These are phyloP conservation scores for Dothideomycetidae sp. DNA, from an alignment of 2,329 filamentous ascomycete species.

Conservation along the genomic window DNA sequence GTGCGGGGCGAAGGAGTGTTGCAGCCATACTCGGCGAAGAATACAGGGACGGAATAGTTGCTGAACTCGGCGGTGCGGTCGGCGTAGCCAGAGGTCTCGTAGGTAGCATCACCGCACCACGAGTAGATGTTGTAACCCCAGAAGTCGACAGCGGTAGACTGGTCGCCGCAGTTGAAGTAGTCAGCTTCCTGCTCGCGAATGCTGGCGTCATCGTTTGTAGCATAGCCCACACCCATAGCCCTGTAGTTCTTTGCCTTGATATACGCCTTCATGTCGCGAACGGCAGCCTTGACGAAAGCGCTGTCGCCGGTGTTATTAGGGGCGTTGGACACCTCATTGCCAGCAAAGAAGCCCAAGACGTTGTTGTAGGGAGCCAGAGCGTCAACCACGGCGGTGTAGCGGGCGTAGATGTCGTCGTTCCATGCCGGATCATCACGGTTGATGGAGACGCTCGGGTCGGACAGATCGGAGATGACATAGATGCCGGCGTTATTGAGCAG, in stretches of 20 bases:
- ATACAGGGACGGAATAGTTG: constrained; percentile 82
- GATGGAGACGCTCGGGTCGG: constrained; percentile 69
- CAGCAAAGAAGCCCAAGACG: constrained; percentile 92
- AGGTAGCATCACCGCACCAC: constrained; percentile 83
- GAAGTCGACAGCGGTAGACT: constrained; percentile 66
- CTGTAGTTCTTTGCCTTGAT: constrained; percentile 70
- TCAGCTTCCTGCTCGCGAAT: constrained; percentile 71
- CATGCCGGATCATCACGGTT: constrained; percentile 66
- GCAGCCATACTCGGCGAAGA: constrained; percentile 99
- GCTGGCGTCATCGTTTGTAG: constrained; percentile 78
- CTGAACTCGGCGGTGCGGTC: constrained; percentile 74
- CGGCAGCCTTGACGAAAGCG: constrained; percentile 92
- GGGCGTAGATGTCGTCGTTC: constrained; percentile 62
- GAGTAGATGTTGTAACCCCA: constrained; percentile 99
- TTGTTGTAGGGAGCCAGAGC: constrained; percentile 71
- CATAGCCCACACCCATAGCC: constrained; percentile 79
- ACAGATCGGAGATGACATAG: constrained; percentile 87
- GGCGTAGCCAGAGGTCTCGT: constrained; percentile 62
- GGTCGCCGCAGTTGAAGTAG: constrained; percentile 81
- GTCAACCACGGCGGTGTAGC: constrained; percentile 77
- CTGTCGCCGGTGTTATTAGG: constrained; percentile 78
- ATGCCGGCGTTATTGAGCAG: constrained; percentile 73
- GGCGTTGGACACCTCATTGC: constrained; percentile 91
- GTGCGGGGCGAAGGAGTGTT: constrained; percentile 58
- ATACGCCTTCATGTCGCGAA: constrained; percentile 90